Percentiles rank a stretch among this genome's conserved stretches.
phyloP scores from a whole-genome alignment of 2,329 filamentous ascomycete genomes.

The Ophiostoma montium region DNA sequence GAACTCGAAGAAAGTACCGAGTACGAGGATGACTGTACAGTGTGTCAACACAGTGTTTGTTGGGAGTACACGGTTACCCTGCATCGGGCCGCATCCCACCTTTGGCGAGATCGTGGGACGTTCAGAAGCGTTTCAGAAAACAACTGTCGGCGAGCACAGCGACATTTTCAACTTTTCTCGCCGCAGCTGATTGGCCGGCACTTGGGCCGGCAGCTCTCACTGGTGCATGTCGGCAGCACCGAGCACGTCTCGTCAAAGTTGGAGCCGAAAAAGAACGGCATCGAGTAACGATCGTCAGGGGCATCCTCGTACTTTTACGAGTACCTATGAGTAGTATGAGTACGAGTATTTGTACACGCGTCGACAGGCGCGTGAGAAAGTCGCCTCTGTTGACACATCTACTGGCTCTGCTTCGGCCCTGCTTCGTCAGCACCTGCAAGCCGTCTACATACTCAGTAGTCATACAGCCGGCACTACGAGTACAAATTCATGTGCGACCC shows the following conservation, averaged over 20 bases:
- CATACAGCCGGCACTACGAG: too few species aligned
- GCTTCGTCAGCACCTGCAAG: constrained; percentile 23
- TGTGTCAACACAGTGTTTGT: too few species aligned
- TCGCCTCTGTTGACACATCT: constrained; percentile 35
- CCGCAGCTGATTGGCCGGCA: constrained; percentile 30
- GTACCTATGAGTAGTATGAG: too few species aligned
- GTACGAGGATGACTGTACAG: too few species aligned
- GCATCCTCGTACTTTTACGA: constrained; percentile 29
- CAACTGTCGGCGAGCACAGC: too few species aligned
- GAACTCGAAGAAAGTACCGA: too few species aligned
- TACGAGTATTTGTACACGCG: constrained; percentile 35
- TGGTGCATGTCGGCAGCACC: constrained; percentile 26
- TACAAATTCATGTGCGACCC: constrained; percentile 27
- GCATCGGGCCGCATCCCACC: too few species aligned
- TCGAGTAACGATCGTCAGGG: constrained; percentile 29
- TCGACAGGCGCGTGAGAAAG: constrained; percentile 34
- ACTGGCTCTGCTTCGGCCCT: constrained; percentile 31
- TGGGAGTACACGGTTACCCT: too few species aligned
- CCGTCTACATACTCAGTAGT: constrained; percentile 28
- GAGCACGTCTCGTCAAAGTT: constrained; percentile 28
- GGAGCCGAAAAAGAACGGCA: constrained; percentile 41
- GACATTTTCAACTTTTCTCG: background rate
- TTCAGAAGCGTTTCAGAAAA: too few species aligned
- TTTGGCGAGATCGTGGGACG: too few species aligned
- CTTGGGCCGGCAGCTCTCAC: constrained; percentile 23